Percentiles rank a stretch among this genome's conserved stretches.
These are phyloP conservation scores for Cordyceps militaris DNA, from an alignment of 2,329 filamentous ascomycete genomes.

Conservation along the genomic window DNA sequence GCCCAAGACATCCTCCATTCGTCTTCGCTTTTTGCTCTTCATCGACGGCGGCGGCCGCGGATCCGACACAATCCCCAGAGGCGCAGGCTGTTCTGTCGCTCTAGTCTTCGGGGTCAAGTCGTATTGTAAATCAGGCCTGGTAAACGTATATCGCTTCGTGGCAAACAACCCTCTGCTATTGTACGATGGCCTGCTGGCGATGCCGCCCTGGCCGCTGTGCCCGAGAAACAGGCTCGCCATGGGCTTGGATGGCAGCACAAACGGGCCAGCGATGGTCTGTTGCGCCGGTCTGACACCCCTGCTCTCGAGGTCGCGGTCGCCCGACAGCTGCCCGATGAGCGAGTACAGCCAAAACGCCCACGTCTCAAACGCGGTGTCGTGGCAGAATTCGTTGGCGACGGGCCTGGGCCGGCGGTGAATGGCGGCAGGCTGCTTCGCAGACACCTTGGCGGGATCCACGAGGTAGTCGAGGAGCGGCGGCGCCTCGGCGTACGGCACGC, in stretches of 20 bases:
- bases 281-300: constrained; percentile 15
- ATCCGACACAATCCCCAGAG: not conserved
- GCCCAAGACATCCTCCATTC: constrained; percentile 28
- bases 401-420: constrained; percentile 22
- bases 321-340: constrained; percentile 31
- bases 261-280: constrained; percentile 29
- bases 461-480: constrained; percentile 29
- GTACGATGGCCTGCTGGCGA: constrained; percentile 29
- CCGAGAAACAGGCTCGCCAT: constrained; percentile 32
- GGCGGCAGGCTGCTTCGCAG: constrained; percentile 16
- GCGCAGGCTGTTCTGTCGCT: not conserved
- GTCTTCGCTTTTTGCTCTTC: constrained; percentile 27
- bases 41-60: constrained; percentile 18
- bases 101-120: constrained; percentile 5
- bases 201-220: constrained; percentile 29
- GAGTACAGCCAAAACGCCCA: constrained; percentile 38
- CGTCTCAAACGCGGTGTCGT: constrained; percentile 29
- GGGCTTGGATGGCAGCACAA: constrained; percentile 33
- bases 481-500: constrained; percentile 24
- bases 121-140: constrained; percentile 13
- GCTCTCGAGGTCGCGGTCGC: constrained; percentile 27
- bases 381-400: constrained; percentile 25
- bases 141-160: constrained; percentile 29
- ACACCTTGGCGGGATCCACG: constrained; percentile 25
- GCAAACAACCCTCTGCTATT: constrained; percentile 29